Base-by-base conservation (phyloP, 163 green algal genomes). In the Chloromonas sp. region DNA sequence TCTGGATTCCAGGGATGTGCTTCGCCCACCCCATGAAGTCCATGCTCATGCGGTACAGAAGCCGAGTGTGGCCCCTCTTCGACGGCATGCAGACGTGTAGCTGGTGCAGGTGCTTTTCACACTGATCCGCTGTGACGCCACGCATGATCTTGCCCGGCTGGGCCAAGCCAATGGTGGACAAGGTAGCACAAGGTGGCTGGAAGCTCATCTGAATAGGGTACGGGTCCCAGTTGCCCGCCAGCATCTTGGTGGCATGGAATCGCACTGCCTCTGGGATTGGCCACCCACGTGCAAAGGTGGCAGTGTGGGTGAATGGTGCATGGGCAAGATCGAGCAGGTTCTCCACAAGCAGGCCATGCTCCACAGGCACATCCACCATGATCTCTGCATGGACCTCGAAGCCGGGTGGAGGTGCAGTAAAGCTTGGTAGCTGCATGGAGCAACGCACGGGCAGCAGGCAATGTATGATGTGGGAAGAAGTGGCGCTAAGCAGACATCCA, bases 171-270 rank as follows among this genome's bases (percentile, higher is more conserved):
- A 99, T 98, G 15, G 90, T 92, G 14, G 92, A 97, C 60, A 98
- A 76, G 0, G 84, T 87, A 86, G 98, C 95, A 92, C 96, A 99
- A 1, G 97, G 97, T 60, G 96, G 94, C 84, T 97, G 88, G 88
- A 99, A 99, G 60, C 92, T 91, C 97, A 99, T 99, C 87, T 98
- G 91, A 77, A 99, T 99, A 58, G 97, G 97, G 90, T 99, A 99
- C 13, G 97, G 97, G 84, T 99, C 95, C 97, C 97, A 99, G 82
- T 93, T 89, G 71, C 97, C 97, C 57, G 58, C 76, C 71, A 92
- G 81, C 83, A 96, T 70, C 74, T 92, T 87, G 76, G 87, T 91
- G 60, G 92, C 90, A 60, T 96, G 92, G 91, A 97, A 97, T 80
- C 92, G 93, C 60, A 98, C 95, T 1, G 89, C 83, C 71, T 98